Conservation (phyloP, 768 basidiomycete genomes). For the Russula griseocarnosa region DNA sequence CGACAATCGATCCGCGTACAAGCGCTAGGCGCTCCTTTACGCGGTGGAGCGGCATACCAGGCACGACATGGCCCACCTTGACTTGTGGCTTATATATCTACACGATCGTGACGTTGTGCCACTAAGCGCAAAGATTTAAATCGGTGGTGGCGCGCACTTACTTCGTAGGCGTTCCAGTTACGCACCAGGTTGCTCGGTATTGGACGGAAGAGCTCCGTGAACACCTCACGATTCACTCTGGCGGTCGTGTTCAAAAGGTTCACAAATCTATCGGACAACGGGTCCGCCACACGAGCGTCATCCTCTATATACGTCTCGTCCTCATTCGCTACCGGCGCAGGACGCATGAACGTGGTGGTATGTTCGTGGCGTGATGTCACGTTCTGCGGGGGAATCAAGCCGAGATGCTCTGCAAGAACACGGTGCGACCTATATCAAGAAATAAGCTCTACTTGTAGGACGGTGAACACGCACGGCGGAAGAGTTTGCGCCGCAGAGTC, state of each 20-base stretch:
- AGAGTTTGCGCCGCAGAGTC: slow-evolving; percentile 76
- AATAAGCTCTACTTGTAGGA: background rate
- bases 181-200: slow-evolving; percentile 80
- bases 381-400: slow-evolving; percentile 73
- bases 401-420: slow-evolving; percentile 65
- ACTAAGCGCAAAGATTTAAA: background rate
- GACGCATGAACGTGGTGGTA: slow-evolving; percentile 62
- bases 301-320: slow-evolving; percentile 58
- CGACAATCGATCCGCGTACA: slow-evolving; percentile 70
- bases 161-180: slow-evolving; percentile 75
- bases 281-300: slow-evolving; percentile 73
- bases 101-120: background rate
- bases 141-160: slow-evolving; percentile 30
- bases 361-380: slow-evolving; percentile 43
- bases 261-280: slow-evolving; percentile 58
- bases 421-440: slow-evolving; percentile 11
- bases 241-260: slow-evolving; percentile 68
- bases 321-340: slow-evolving; percentile 66
- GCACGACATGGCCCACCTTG: slow-evolving; percentile 77
- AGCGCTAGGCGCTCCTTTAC: slow-evolving; percentile 72
- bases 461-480: slow-evolving; percentile 52
- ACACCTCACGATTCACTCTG: slow-evolving; percentile 75
- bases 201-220: slow-evolving; percentile 82
- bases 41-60: slow-evolving; percentile 58
- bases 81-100: slow-evolving; percentile 73